These are phyloP conservation scores for Tricholoma bakamatsutake DNA, from an alignment of 768 basidiomycete genomes.

Conservation along the genomic window DNA sequence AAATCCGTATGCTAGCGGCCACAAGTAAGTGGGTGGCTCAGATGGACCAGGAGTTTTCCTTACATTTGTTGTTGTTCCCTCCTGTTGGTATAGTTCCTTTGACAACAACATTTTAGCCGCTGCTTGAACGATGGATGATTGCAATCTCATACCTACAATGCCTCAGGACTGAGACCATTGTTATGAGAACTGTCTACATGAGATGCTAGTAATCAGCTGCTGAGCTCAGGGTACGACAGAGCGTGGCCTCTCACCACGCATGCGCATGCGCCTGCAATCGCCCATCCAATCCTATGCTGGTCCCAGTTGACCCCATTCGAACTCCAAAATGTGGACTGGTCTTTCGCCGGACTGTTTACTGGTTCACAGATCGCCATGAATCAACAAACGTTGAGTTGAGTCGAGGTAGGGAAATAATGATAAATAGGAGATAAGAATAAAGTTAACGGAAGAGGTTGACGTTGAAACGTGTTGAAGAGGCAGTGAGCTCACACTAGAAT, in stretches of 20 bases:
- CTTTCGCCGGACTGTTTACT: constrained; percentile 41
- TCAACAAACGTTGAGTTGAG: background rate
- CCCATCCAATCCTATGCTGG: constrained; percentile 66
- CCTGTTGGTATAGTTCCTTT: constrained; percentile 65
- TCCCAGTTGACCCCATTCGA: constrained; percentile 50
- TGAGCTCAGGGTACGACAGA: background rate
- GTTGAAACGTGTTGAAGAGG: too few relatives aligned
- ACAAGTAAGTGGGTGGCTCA: background rate
- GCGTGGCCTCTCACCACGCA: constrained; percentile 32
- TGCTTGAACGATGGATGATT: background rate
- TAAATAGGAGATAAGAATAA: background rate
- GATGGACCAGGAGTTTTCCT: constrained; percentile 17
- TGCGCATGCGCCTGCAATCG: constrained; percentile 60
- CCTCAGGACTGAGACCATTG: constrained; percentile 44
- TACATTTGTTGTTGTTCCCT: constrained; percentile 79
- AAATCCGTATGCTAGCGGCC: constrained; percentile 55
- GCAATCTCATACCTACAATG: constrained; percentile 54
- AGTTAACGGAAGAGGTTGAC: too few relatives aligned
- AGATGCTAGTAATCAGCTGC: background rate
- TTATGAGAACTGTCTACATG: constrained; percentile 54
- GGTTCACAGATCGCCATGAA: constrained; percentile 33
- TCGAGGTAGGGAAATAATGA: background rate
- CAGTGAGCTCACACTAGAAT: too few relatives aligned
- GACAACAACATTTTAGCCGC: background rate
- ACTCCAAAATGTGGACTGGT: constrained; percentile 64